These are phyloP conservation scores for Zygosaccharomyces lentus DNA, from an alignment of 805 yeast genomes.

Conservation along the genomic window DNA sequence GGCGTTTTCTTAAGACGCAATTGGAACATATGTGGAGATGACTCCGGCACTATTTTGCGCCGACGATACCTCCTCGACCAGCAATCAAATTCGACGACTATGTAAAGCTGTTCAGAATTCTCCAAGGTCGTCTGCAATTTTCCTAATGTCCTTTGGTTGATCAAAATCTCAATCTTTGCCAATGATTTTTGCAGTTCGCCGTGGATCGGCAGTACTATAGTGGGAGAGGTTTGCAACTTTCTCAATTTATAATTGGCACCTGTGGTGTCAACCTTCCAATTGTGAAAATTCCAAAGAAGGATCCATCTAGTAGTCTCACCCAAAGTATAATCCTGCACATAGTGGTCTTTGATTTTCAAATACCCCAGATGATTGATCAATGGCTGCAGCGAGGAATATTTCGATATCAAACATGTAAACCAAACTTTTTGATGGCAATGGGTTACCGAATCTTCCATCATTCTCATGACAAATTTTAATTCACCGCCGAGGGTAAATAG, in stretches of 20 bases:
- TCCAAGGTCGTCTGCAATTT: neutral
- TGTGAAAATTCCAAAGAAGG: conserved; percentile 36
- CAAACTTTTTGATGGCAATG: neutral
- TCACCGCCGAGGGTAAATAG: neutral
- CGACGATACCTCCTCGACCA: conserved; percentile 33
- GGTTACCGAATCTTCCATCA: neutral
- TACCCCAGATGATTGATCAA: neutral
- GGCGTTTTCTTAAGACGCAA: neutral
- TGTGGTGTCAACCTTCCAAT: conserved; percentile 2
- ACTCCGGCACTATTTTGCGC: neutral
- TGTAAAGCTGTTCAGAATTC: neutral
- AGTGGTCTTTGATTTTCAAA: conserved; percentile 20
- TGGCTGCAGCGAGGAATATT: neutral
- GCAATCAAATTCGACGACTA: conserved; percentile 14
- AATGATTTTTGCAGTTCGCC: neutral
- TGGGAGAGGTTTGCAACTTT: neutral
- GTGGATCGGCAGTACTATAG: neutral
- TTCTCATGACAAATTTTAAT: neutral
- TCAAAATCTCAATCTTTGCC: neutral
- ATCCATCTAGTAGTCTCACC: conserved; percentile 38
- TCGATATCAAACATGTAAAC: neutral
- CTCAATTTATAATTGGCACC: neutral
- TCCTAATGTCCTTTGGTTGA: neutral
- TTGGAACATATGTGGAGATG: neutral
- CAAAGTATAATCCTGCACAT: conserved; percentile 31